These are phyloP conservation scores for Rhizopus microsporus DNA, from an alignment of 371 early-diverging fungal species.

Conservation along the genomic window DNA sequence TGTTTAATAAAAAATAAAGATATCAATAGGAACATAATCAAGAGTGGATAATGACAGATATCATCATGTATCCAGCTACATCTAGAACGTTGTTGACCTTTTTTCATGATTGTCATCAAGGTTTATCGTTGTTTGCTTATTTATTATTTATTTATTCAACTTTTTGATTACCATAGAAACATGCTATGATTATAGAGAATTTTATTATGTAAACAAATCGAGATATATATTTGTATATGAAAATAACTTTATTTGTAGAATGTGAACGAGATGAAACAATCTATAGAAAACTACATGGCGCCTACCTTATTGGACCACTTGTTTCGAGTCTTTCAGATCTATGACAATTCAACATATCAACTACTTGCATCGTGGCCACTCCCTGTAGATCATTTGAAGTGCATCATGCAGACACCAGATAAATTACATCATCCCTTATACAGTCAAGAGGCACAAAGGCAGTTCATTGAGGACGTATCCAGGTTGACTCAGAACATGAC, in stretches of 20 bases:
- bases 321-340: constrained; percentile 23
- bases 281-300: constrained; percentile 3
- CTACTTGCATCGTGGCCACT: constrained; percentile 14
- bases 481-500: background rate
- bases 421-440: background rate
- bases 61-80: constrained; percentile 61
- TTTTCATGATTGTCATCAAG: constrained; percentile 41
- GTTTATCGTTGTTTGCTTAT: constrained; percentile 5
- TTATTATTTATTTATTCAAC: background rate
- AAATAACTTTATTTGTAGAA: constrained; percentile 3
- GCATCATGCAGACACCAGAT: background rate
- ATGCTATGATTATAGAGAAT: background rate
- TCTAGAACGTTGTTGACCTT: constrained; percentile 55
- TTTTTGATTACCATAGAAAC: background rate
- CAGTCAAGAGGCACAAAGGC: constrained; percentile 3
- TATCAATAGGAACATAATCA: background rate
- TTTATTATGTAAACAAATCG: background rate
- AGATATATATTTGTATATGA: background rate
- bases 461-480: background rate
- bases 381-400: too few species aligned
- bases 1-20: too few species aligned
- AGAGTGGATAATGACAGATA: constrained; percentile 50
- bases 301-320: constrained; percentile 3
- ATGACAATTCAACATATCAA: constrained; percentile 13
- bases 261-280: background rate